Percentiles rank a stretch among this genome's conserved stretches.
These are phyloP conservation scores for Venturia carpophila DNA, from an alignment of 2,329 filamentous ascomycete genomes.

Conservation along the genomic window DNA sequence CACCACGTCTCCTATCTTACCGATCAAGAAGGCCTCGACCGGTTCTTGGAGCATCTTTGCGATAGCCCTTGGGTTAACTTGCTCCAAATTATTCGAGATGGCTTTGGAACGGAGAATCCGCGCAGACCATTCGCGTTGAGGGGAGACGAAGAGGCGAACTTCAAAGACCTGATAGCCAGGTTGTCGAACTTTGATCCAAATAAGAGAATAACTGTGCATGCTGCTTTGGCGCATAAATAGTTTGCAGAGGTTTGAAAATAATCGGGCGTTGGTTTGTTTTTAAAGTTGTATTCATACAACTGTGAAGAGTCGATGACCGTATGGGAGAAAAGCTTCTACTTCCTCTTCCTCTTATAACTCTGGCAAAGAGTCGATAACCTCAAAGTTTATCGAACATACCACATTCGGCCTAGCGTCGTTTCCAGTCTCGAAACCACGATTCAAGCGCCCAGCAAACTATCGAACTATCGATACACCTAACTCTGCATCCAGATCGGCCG, in stretches of 20 bases:
- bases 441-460: no score
- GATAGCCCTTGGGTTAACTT: conserved; percentile 29
- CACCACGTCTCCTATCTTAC: conserved; percentile 29
- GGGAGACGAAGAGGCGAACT: conserved; percentile 28
- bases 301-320: no score
- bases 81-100: conserved; percentile 20
- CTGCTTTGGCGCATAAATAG: conserved; percentile 32
- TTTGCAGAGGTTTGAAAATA: conserved; percentile 20
- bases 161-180: conserved; percentile 34
- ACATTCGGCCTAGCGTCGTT: no score
- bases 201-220: conserved; percentile 34
- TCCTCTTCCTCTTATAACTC: no score
- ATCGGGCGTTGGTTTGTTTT: no score
- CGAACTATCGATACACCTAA: no score
- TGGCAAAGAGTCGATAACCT: no score
- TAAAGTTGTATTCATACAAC: no score
- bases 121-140: conserved; percentile 30
- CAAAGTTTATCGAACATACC: no score
- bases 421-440: no score
- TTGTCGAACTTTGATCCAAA: conserved; percentile 37
- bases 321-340: no score
- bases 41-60: conserved; percentile 29
- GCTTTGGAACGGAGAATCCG: conserved; percentile 26
- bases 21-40: conserved; percentile 24
- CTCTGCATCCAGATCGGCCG: not conserved